These are phyloP conservation scores for Teunomyces aglyptinius DNA, from an alignment of 805 yeast genomes.

Conservation along the genomic window DNA sequence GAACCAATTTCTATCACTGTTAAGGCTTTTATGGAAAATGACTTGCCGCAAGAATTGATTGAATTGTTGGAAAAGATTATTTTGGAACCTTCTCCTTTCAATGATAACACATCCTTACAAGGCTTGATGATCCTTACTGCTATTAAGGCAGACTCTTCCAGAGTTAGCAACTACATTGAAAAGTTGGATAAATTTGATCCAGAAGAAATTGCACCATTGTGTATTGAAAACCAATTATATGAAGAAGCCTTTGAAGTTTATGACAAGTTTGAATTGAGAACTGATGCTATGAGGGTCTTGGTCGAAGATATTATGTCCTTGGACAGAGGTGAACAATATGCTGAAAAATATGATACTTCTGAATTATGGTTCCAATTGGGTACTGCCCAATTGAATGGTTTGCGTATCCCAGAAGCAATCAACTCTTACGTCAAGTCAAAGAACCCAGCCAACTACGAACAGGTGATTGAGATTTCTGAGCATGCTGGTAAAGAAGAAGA, in stretches of 20 bases:
- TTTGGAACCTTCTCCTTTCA: constrained; percentile 95
- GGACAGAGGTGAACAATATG: constrained; percentile 91
- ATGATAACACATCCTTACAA: constrained; percentile 91
- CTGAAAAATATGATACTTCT: constrained; percentile 81
- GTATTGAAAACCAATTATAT: constrained; percentile 80
- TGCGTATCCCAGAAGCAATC: constrained; percentile 88
- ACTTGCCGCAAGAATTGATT: constrained; percentile 86
- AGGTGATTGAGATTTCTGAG: constrained; percentile 90
- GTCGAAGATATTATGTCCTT: constrained; percentile 91
- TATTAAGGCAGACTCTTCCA: constrained; percentile 87
- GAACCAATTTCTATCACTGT: constrained; percentile 93
- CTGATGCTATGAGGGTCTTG: constrained; percentile 83
- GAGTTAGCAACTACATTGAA: constrained; percentile 80
- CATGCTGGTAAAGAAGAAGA: constrained; percentile 97
- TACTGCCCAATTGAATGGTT: constrained; percentile 91
- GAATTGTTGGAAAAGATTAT: constrained; percentile 95
- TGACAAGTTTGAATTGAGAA: constrained; percentile 73
- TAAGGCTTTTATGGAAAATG: constrained; percentile 94
- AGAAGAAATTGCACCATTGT: constrained; percentile 87
- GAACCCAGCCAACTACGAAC: constrained; percentile 85
- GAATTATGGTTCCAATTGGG: constrained; percentile 95
- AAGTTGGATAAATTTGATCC: constrained; percentile 90
- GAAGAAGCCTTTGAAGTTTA: constrained; percentile 96
- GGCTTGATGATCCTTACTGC: constrained; percentile 92
- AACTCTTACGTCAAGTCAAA: constrained; percentile 88